phyloP scores from a whole-genome alignment of 805 yeast species.

The Candida alai region DNA sequence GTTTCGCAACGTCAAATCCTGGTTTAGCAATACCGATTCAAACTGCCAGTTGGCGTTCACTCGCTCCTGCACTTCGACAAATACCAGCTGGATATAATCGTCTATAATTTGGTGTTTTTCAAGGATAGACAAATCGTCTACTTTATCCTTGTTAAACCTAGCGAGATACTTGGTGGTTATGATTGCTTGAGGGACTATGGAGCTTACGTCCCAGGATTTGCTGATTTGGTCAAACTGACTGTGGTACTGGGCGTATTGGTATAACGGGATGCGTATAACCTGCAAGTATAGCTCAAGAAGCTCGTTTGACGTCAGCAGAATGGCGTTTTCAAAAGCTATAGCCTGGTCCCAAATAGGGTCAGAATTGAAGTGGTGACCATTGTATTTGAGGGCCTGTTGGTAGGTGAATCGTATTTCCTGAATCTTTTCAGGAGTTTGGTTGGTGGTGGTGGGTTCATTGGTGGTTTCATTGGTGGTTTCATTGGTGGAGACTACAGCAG shows the following conservation, averaged over 20 bases:
- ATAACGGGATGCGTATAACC: constrained; percentile 62
- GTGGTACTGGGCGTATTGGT: constrained; percentile 80
- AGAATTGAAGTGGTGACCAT: constrained; percentile 73
- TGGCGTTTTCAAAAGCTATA: constrained; percentile 53
- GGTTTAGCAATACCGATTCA: constrained; percentile 62
- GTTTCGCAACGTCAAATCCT: constrained; percentile 48
- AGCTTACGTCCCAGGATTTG: constrained; percentile 28
- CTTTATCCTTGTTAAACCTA: constrained; percentile 19
- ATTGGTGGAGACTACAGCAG: too few species aligned
- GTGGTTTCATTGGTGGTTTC: too few species aligned
- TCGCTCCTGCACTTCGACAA: constrained; percentile 43
- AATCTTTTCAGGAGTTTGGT: neutral
- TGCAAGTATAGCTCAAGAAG: constrained; percentile 40
- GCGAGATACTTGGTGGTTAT: constrained; percentile 16
- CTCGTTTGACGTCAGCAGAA: constrained; percentile 28
- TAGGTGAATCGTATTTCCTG: constrained; percentile 37
- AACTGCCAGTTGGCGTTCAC: constrained; percentile 66
- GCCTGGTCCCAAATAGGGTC: constrained; percentile 82
- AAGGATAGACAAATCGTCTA: constrained; percentile 26
- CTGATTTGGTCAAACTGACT: constrained; percentile 42
- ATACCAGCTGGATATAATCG: constrained; percentile 39
- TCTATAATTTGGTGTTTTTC: constrained; percentile 43
- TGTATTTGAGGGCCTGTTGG: constrained; percentile 41
- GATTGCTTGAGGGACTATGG: constrained; percentile 15
- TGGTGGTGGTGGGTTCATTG: too few species aligned